Evolutionary conservation across 2,329 filamentous ascomycete genomes (phyloP).

Genomic region (Epicoccum sorghinum): DNA sequence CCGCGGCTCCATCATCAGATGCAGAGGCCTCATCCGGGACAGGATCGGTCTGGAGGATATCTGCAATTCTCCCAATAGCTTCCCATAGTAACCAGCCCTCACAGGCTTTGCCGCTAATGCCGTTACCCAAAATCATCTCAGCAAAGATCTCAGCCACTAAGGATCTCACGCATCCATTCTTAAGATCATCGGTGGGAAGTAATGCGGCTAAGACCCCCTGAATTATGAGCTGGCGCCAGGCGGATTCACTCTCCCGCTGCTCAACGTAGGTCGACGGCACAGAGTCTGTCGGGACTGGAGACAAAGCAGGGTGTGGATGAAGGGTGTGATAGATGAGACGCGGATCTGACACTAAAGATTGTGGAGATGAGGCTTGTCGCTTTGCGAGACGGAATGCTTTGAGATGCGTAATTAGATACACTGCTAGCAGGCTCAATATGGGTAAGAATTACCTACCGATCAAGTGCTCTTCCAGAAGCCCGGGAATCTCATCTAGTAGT

Average conservation of each 20-base stretch:
- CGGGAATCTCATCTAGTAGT: conserved; percentile 85
- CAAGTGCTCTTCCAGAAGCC: conserved; percentile 79
- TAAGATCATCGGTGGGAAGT: conserved; percentile 88
- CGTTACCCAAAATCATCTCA: conserved; percentile 85
- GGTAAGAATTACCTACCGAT: conserved; percentile 63
- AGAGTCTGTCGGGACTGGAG: conserved; percentile 70
- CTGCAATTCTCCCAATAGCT: conserved; percentile 73
- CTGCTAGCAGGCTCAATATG: conserved; percentile 22
- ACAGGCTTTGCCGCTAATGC: conserved; percentile 78
- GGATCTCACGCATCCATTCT: conserved; percentile 82
- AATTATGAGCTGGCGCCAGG: conserved; percentile 87
- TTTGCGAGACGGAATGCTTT: conserved; percentile 74
- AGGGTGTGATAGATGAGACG: conserved; percentile 82
- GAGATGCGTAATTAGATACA: conserved; percentile 31
- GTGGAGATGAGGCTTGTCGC: conserved; percentile 62
- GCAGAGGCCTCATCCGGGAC: conserved; percentile 34
- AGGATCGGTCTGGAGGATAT: conserved; percentile 50
- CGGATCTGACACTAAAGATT: conserved; percentile 66
- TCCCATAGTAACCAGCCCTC: conserved; percentile 93
- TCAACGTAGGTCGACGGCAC: conserved; percentile 59
- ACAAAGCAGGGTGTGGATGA: conserved; percentile 79
- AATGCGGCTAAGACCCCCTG: conserved; percentile 81
- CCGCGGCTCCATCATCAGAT: conserved; percentile 34
- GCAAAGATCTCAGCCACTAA: conserved; percentile 87
- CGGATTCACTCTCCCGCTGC: conserved; percentile 77